Percentiles rank a stretch among this genome's conserved stretches.
Conservation (phyloP, 1,139 yeast genomes). For the Casaregolazyma lundiana region DNA sequence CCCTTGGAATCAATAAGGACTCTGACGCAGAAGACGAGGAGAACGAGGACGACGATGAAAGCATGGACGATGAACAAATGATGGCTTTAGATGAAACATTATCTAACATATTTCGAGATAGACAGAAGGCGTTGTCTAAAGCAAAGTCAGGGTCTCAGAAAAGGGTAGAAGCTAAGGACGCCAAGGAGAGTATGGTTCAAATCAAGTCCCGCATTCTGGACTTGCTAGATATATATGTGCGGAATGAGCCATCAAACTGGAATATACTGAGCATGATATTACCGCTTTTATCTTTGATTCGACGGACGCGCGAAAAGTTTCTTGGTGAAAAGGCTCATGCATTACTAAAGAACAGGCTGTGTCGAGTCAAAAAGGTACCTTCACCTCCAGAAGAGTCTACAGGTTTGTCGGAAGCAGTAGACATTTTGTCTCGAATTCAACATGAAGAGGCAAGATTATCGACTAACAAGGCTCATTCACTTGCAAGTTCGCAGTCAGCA, state of each 20-base stretch:
- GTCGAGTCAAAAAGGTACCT: constrained; percentile 43
- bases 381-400: constrained; percentile 17
- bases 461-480: constrained; percentile 47
- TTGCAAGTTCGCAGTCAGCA: constrained; percentile 59
- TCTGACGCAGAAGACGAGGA: constrained; percentile 33
- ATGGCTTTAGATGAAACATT: constrained; percentile 87
- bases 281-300: constrained; percentile 59
- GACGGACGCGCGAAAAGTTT: constrained; percentile 61
- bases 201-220: constrained; percentile 79
- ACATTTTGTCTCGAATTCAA: constrained; percentile 33
- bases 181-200: constrained; percentile 71
- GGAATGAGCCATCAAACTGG: constrained; percentile 42
- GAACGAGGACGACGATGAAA: constrained; percentile 60
- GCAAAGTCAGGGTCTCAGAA: constrained; percentile 24
- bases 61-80: constrained; percentile 97
- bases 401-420: constrained; percentile 15
- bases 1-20: constrained; percentile 53
- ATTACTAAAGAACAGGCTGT: constrained; percentile 58
- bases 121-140: constrained; percentile 25
- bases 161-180: constrained; percentile 53
- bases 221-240: constrained; percentile 59
- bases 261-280: constrained; percentile 44
- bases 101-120: constrained; percentile 77
- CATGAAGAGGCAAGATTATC: constrained; percentile 38
- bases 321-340: constrained; percentile 74